These are phyloP conservation scores for Cutaneotrichosporon sp. DNA, from an alignment of 1,284 basidiomycete genomes.

Conservation along the genomic window DNA sequence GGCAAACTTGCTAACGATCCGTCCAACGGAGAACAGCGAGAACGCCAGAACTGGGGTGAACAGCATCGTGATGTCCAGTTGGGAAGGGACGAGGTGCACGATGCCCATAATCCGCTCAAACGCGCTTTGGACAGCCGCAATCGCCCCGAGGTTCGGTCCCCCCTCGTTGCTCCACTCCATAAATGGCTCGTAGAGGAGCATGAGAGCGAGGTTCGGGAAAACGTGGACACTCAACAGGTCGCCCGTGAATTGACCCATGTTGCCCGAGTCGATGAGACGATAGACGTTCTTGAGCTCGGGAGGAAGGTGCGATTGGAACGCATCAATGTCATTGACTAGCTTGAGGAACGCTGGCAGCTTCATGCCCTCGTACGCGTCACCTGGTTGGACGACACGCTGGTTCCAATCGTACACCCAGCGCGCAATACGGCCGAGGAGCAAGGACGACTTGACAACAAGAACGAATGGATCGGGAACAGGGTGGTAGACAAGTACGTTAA, in stretches of 20 bases:
- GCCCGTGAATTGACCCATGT: slow-evolving; percentile 27
- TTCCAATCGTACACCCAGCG: slow-evolving; percentile 42
- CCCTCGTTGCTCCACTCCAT: slow-evolving; percentile 24
- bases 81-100: slow-evolving; percentile 45
- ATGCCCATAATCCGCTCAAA: slow-evolving; percentile 39
- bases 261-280: slow-evolving; percentile 27
- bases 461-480: slow-evolving; percentile 43
- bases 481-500: slow-evolving; percentile 35
- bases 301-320: slow-evolving; percentile 37
- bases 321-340: slow-evolving; percentile 36
- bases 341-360: slow-evolving; percentile 25
- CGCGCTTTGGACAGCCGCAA: slow-evolving; percentile 27
- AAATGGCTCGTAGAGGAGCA: slow-evolving; percentile 43
- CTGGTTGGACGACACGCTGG: slow-evolving; percentile 35
- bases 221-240: slow-evolving; percentile 42
- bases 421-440: slow-evolving; percentile 31
- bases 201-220: slow-evolving; percentile 38
- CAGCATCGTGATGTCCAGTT: slow-evolving; percentile 41
- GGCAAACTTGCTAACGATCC: slow-evolving; percentile 37
- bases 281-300: slow-evolving; percentile 36
- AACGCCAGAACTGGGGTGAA: slow-evolving; percentile 38
- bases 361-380: slow-evolving; percentile 34
- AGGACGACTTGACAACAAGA: slow-evolving; percentile 37
- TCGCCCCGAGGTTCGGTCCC: slow-evolving; percentile 17
- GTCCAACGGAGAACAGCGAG: slow-evolving; percentile 38